phyloP scores from a whole-genome alignment of 2,329 filamentous ascomycete genomes.

The Penicillium sp. region DNA sequence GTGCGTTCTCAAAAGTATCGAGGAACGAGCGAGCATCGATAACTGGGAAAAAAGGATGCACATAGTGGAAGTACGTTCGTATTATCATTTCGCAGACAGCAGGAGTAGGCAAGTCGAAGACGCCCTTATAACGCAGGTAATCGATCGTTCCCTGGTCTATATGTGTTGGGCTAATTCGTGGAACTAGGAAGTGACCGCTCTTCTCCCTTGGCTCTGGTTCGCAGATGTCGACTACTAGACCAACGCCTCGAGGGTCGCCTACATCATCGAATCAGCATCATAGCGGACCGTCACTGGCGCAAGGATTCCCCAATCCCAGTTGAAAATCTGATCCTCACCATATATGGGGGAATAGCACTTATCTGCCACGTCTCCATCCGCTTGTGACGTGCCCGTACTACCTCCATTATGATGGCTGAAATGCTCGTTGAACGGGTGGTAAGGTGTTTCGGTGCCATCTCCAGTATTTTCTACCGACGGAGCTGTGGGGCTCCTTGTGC shows the following conservation, averaged over 20 bases:
- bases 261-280: background rate
- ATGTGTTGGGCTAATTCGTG: background rate
- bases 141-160: background rate
- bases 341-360: background rate
- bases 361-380: background rate
- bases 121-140: slow-evolving; percentile 5
- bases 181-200: background rate
- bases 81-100: slow-evolving; percentile 6
- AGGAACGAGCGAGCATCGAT: slow-evolving; percentile 12
- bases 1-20: slow-evolving; percentile 4
- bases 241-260: background rate
- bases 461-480: background rate
- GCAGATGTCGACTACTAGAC: background rate
- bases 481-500: background rate
- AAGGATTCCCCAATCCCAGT: background rate
- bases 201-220: background rate
- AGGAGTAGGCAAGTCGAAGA: background rate
- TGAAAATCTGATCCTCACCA: background rate
- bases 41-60: slow-evolving; percentile 19
- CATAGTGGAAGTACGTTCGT: slow-evolving; percentile 16
- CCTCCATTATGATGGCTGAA: background rate
- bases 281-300: background rate
- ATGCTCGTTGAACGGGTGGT: background rate
- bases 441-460: background rate
- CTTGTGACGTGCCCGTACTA: background rate